Conservation (phyloP, 2,329 filamentous ascomycete genomes). For the Penicillium vulpinum region DNA sequence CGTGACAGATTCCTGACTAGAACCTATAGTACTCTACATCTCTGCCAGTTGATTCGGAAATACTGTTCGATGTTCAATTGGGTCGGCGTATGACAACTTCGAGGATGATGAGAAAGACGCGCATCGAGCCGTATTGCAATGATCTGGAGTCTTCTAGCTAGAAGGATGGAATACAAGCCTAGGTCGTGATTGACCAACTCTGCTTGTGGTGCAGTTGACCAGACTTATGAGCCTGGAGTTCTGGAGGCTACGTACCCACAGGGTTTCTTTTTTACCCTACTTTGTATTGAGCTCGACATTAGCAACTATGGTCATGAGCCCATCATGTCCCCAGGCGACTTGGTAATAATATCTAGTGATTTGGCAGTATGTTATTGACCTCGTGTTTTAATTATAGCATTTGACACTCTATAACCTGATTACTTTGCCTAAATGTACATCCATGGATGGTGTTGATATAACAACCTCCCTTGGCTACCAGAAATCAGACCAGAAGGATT, state of each 20-base stretch:
- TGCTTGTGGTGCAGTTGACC: background rate
- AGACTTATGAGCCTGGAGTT: background rate
- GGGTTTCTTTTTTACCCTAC: background rate
- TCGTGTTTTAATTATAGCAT: background rate
- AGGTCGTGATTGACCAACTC: background rate
- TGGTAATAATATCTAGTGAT: background rate
- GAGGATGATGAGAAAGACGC: background rate
- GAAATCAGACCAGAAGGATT: too few relatives aligned
- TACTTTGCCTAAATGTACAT: background rate
- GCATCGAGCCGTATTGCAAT: background rate
- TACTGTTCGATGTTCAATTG: background rate
- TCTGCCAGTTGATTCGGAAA: constrained; percentile 31
- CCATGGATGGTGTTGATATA: too few relatives aligned
- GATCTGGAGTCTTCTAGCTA: background rate
- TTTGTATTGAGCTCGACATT: background rate
- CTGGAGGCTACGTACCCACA: background rate
- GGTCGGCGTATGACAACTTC: background rate
- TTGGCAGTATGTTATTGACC: background rate
- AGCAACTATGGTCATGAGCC: background rate
- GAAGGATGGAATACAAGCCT: background rate
- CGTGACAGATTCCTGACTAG: background rate
- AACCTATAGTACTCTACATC: constrained; percentile 40
- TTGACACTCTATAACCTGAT: background rate
- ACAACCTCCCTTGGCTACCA: too few relatives aligned
- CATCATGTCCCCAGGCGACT: background rate